These are phyloP conservation scores for Arthrobotrys conoides DNA, from an alignment of 2,329 filamentous ascomycete species.

Conservation along the genomic window DNA sequence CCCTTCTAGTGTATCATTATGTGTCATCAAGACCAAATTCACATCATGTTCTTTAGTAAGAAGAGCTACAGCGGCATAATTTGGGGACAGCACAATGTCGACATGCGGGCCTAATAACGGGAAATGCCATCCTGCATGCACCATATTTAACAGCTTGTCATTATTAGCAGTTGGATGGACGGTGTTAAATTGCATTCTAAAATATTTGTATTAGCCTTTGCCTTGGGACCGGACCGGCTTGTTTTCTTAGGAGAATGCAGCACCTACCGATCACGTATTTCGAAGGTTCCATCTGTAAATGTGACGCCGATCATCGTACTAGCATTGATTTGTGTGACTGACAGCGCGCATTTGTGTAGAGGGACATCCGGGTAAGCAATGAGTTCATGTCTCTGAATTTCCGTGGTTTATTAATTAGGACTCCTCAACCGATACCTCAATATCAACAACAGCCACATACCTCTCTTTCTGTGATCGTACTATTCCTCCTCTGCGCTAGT, in stretches of 20 bases:
- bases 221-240: neutral
- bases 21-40: constrained; percentile 67
- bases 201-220: constrained; percentile 12
- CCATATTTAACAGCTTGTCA: constrained; percentile 63
- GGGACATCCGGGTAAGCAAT: constrained; percentile 72
- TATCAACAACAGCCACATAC: constrained; percentile 60
- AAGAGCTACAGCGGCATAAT: constrained; percentile 69
- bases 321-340: constrained; percentile 79
- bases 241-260: neutral
- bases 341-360: constrained; percentile 77
- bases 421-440: no score
- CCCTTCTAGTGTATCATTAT: constrained; percentile 66
- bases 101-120: constrained; percentile 63
- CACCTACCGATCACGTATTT: constrained; percentile 60
- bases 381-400: constrained; percentile 75
- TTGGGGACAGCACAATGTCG: constrained; percentile 69
- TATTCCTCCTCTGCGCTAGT: constrained; percentile 76
- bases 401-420: neutral
- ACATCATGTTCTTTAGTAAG: constrained; percentile 68
- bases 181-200: constrained; percentile 59
- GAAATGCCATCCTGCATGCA: constrained; percentile 64
- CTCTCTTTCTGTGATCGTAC: constrained; percentile 67
- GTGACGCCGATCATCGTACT: constrained; percentile 76
- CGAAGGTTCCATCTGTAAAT: constrained; percentile 75
- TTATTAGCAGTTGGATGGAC: constrained; percentile 55